Base-by-base conservation (phyloP, 2,329 filamentous ascomycete genomes). In the Reticulascus tulasneorum region DNA sequence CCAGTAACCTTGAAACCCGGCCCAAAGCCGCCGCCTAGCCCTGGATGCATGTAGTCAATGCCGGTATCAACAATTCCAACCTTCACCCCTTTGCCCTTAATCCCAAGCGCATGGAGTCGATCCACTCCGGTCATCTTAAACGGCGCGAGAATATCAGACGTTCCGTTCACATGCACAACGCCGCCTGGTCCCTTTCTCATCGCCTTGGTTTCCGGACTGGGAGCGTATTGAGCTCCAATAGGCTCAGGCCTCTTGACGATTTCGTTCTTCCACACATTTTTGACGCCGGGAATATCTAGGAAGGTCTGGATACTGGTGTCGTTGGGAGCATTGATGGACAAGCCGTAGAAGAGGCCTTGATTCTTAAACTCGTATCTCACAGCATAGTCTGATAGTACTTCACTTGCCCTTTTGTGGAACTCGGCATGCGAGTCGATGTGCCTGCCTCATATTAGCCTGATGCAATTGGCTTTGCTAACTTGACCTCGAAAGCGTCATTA, bases 11-110 rank as follows among this genome's bases (percentile, higher is more conserved):
- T 56, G 45, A 60, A 72, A 0, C 67, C 69, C 10, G 58, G 46
- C 2, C 72, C 72, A 42, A 74, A 75, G 33, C 70, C 67, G 4
- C 69, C 70, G n/a, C 72, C 72, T 2, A 76, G 61, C 12, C 67
- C 66, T 9, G 69, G 68, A 40, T 71, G 70, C 8, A 48, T 59
- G 48, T 74, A 74, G 47, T 75, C 71, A 21, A 73, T 53, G 4
- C 51, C 50, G 3, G 45, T 49, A 39, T 67, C 61, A 28, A 69
- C 52, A 22, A 71, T 50, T 4, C 55, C 66, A n/a, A 72, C 55
- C 17, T 58, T 59, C 15, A 67, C 48, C 2, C 68, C 67, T 23
- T 64, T 58, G n/a, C 69, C 69, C 3, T 59, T 67, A 12, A 65
- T 51, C 11, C 67, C 66, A 21, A 58, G 50, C 4, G 55, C 59